Evolutionary conservation across 495 filamentous ascomycete species (phyloP).

Genomic region (Hypomontagnella monticulosa): DNA sequence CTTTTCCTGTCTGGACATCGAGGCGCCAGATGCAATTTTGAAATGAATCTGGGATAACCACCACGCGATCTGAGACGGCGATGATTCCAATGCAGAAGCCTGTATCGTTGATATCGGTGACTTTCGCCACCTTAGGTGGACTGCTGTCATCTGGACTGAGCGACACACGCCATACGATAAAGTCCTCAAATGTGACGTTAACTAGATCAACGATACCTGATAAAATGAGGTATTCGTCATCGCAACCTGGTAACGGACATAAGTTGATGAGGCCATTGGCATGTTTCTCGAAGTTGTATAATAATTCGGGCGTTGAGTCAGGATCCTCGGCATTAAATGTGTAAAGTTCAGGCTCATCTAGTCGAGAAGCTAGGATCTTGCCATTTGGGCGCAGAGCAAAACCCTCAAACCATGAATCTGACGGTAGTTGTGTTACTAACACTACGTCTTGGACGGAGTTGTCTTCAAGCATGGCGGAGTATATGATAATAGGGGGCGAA

Average conservation of each 20-base stretch:
- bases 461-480: slow-evolving; percentile 32
- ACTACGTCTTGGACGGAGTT: slow-evolving; percentile 38
- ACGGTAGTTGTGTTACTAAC: slow-evolving; percentile 45
- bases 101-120: slow-evolving; percentile 26
- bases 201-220: slow-evolving; percentile 37
- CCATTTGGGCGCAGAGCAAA: slow-evolving; percentile 45
- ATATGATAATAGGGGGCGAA: not conserved
- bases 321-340: slow-evolving; percentile 42
- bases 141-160: slow-evolving; percentile 38
- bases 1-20: slow-evolving; percentile 38
- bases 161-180: slow-evolving; percentile 43
- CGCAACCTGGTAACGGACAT: slow-evolving; percentile 35
- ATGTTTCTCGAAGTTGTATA: slow-evolving; percentile 41
- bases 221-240: slow-evolving; percentile 42
- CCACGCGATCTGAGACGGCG: slow-evolving; percentile 33
- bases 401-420: slow-evolving; percentile 46
- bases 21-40: slow-evolving; percentile 41
- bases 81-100: slow-evolving; percentile 38
- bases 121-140: slow-evolving; percentile 33
- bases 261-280: slow-evolving; percentile 43
- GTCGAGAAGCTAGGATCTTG: slow-evolving; percentile 41
- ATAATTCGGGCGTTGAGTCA: slow-evolving; percentile 31
- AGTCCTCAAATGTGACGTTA: slow-evolving; percentile 26
- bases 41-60: slow-evolving; percentile 40
- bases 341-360: slow-evolving; percentile 46